Conservation (phyloP, 2,329 filamentous ascomycete genomes). For the Hypoxylon sp. region DNA sequence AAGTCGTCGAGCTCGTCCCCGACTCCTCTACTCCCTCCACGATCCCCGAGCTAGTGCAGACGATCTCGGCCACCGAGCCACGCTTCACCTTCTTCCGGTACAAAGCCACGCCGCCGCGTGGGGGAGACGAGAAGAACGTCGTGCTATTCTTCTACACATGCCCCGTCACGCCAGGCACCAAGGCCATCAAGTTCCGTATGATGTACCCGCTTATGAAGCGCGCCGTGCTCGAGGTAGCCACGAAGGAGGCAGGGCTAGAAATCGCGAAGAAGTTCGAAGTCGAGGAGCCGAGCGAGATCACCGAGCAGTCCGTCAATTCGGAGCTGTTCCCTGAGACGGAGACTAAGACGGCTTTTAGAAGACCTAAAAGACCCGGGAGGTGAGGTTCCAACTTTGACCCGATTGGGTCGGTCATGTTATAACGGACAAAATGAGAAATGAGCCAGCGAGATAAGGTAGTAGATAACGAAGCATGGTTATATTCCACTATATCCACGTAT, state of each 20-base stretch:
- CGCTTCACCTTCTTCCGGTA: constrained; percentile 84
- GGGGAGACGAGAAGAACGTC: constrained; percentile 65
- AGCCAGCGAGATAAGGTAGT: constrained; percentile 12
- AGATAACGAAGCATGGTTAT: constrained; percentile 21
- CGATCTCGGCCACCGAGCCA: constrained; percentile 76
- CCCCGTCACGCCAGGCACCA: constrained; percentile 70
- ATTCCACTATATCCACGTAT: constrained; percentile 22
- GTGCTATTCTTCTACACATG: constrained; percentile 88
- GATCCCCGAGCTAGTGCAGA: constrained; percentile 67
- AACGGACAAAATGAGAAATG: not conserved
- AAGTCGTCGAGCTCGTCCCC: constrained; percentile 75
- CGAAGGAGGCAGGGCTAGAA: constrained; percentile 72
- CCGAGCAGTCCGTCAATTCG: constrained; percentile 71
- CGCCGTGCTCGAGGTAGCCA: constrained; percentile 74
- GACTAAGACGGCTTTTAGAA: constrained; percentile 76
- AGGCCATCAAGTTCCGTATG: constrained; percentile 86
- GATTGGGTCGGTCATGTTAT: not conserved
- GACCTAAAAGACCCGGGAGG: constrained; percentile 83
- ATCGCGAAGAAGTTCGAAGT: constrained; percentile 79
- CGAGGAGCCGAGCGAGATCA: constrained; percentile 77
- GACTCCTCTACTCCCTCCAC: constrained; percentile 64
- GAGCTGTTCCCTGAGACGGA: constrained; percentile 77
- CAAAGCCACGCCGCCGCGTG: constrained; percentile 55
- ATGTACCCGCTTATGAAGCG: constrained; percentile 80
- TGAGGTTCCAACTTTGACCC: constrained; percentile 43